Evolutionary conservation across 1,284 basidiomycete genomes (phyloP), one percentile per base, ranked within the genome.

Genomic region (Cutaneotrichosporon dermatis): DNA sequence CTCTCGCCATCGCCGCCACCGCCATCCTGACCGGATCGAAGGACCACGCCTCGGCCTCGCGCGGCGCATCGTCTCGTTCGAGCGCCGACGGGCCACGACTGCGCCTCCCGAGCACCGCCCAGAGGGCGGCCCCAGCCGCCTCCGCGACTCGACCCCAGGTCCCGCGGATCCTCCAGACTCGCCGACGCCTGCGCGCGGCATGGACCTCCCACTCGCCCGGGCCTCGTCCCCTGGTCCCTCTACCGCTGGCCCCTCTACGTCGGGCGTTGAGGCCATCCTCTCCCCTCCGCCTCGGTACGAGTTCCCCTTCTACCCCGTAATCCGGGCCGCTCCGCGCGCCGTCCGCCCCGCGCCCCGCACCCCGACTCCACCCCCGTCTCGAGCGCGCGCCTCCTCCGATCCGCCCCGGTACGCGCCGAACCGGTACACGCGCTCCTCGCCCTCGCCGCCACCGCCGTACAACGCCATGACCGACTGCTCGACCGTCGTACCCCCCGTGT

Each of bases 391-490:
- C 5, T n/a, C 51, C 1, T 53, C 57, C 33, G 52, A 54, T 9
- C 62, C 62, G 6, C 66, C 66, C 1, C 39, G 11, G 9, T 65
- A 65, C 56, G 46, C 44, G 9, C 37, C 35, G 2, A 46, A 57
- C 48, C 35, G 33, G 34, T 66, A 66, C 54, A 41, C 59, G 2
- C 57, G 59, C n/a, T 52, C 61, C 45, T 64, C 64, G 7, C 70
- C 72, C 5, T 61, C 68, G 4, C 72, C 72, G 7, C 72, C 72
- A 4, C 72, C 72, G n/a, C 72, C 72, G n/a, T 74, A 71, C 60
- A 74, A 74, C 37, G 72, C 72, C n/a, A 55, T 58, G 25, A 69
- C 67, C 7, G 72, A 74, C 56, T 49, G 68, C 34, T 58, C 64
- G 48, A 65, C 61, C 16, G 35, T 74, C 9, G 59, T 74, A 15